Evolutionary conservation across 2,329 filamentous ascomycete species (phyloP).

Genomic region (Neonectria ditissima): DNA sequence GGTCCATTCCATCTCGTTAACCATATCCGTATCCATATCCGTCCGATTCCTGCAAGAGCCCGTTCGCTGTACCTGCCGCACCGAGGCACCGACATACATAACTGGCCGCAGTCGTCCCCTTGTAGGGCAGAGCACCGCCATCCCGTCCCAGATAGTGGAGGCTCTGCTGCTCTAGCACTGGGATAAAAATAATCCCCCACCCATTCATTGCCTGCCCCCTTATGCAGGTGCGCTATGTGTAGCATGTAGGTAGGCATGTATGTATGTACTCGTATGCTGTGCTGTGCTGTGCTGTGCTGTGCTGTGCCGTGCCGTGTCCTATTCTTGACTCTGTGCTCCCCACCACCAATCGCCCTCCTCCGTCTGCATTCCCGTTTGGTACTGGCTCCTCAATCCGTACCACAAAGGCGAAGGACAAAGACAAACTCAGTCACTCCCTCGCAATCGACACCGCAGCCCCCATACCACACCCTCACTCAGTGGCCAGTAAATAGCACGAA

Average conservation of each 20-base stretch:
- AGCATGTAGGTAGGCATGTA: too few relatives aligned
- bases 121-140: constrained; percentile 27
- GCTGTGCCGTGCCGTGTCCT: neutral
- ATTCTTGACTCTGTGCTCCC: neutral
- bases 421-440: constrained; percentile 12
- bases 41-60: constrained; percentile 2
- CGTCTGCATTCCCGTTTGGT: constrained; percentile 4
- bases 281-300: constrained; percentile 26
- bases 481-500: neutral
- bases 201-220: neutral
- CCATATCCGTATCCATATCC: neutral
- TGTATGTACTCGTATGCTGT: constrained; percentile 24
- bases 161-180: constrained; percentile 30
- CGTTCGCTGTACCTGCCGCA: constrained; percentile 17
- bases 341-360: constrained; percentile 10
- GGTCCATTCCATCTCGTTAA: neutral
- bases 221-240: constrained; percentile 31
- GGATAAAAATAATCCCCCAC: constrained; percentile 44
- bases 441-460: constrained; percentile 8
- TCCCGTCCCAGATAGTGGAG: constrained; percentile 34
- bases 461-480: constrained; percentile 5
- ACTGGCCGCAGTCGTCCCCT: constrained; percentile 7
- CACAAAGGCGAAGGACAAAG: constrained; percentile 6
- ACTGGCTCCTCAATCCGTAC: constrained; percentile 17
- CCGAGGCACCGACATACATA: constrained; percentile 2